Evolutionary conservation across 441 rosid species (phyloP), one percentile per base, ranked within the genome.

Genomic region (Biscutella laevigata): DNA sequence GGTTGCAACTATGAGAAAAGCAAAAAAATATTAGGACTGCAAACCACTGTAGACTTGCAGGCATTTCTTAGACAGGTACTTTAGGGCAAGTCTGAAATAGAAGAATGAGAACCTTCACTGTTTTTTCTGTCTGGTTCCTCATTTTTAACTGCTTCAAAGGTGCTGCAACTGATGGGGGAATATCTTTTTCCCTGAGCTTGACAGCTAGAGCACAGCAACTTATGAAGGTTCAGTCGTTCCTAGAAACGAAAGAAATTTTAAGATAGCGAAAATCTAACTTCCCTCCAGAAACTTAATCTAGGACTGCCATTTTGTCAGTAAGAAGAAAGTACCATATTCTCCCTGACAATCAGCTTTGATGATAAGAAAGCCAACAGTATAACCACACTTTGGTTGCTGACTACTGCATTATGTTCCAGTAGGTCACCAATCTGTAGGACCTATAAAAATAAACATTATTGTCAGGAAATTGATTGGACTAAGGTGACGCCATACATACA

Each of bases 351-450:
- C 59, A 91, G 72, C 59, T 85, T 94, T 47, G 91, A 80, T 54
- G 92, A 73, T 19, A 91, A 80, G 73, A 91, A 83, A 26, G 76
- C 88, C 66, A 88, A 56, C 53, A 91, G 68, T 57, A 91, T 62
- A 29, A 88, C 67, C 64, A 91, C 94, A 61, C 96, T 76, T 47
- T 61, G 74, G 48, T 75, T 76, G 72, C 79, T 83, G 38, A 72
- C 66, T 12, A 79, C 83, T 21, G 95, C 91, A 58, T 74, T 77
- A 63, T 88, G 83, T 70, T 83, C 95, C 64, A 88, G 83, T 72
- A 91, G 71, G 53, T 91, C 98, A 68, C 96, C 76, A 63, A 78
- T 77, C 70, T 91, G 88, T 66, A 91, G 69, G 70, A 91, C 85
- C 98, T 91, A 77, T 2, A 41, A 35, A 42, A 35, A 57, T 57